Evolutionary conservation across 1,284 basidiomycete species (phyloP).

Genomic region (Leccinum fuscescens): DNA sequence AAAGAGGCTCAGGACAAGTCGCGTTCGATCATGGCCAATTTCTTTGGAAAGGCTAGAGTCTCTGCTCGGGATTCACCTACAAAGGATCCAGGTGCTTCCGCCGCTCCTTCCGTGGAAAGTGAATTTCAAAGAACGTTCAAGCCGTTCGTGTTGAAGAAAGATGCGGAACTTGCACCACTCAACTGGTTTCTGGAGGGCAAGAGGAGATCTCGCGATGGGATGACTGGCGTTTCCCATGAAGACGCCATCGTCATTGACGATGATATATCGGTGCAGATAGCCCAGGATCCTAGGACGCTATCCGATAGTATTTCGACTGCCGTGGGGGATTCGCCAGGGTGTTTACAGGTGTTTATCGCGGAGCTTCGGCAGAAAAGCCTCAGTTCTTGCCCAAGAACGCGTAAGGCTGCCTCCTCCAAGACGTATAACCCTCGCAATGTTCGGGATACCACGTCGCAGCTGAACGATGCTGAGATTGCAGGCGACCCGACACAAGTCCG

Average conservation of each 20-base stretch:
- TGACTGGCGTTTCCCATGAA: constrained; percentile 29
- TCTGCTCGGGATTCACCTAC: constrained; percentile 29
- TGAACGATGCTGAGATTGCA: constrained; percentile 75
- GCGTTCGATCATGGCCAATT: constrained; percentile 70
- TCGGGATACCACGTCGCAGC: constrained; percentile 57
- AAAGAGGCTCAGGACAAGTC: constrained; percentile 69
- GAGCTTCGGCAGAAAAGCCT: constrained; percentile 16
- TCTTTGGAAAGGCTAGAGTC: constrained; percentile 64
- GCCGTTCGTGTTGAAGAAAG: constrained; percentile 75
- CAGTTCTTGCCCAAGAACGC: not conserved
- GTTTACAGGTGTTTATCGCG: constrained; percentile 16
- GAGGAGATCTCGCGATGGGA: constrained; percentile 27
- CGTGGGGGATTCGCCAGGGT: constrained; percentile 3
- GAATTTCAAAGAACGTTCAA: constrained; percentile 77
- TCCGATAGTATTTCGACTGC: not conserved
- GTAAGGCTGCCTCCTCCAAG: constrained; percentile 30
- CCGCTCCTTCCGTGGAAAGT: constrained; percentile 45
- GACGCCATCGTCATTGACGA: constrained; percentile 57
- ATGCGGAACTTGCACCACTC: constrained; percentile 62
- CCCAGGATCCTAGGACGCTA: constrained; percentile 17
- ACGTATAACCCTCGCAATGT: constrained; percentile 38
- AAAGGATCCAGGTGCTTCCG: constrained; percentile 35
- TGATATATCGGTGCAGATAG: constrained; percentile 32
- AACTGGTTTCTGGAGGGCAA: constrained; percentile 59
- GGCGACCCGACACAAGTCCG: constrained; percentile 67